Conservation (phyloP, 768 basidiomycete genomes). For the Kwoniella dendrophila region DNA sequence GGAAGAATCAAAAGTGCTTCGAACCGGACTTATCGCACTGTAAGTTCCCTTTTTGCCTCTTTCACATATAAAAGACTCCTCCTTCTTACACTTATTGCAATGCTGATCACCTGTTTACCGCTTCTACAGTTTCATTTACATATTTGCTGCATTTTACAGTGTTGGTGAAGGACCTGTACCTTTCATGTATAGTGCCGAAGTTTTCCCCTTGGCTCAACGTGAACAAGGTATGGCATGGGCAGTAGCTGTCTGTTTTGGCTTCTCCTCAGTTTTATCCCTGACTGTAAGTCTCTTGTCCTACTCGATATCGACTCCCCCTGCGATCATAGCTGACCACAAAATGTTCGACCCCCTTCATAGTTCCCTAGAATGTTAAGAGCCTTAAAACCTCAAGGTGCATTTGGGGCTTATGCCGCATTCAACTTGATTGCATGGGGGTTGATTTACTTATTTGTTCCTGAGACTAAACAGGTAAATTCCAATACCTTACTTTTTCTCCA, state of each 20-base stretch:
- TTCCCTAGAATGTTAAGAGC: conserved; percentile 69
- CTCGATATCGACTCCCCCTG: too few species aligned
- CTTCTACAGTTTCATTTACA: conserved; percentile 14
- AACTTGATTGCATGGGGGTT: conserved; percentile 23
- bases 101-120: conserved; percentile 52
- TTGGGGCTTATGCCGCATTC: conserved; percentile 63
- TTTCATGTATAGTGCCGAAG: conserved; percentile 59
- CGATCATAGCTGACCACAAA: conserved; percentile 26
- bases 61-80: not conserved
- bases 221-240: conserved; percentile 78
- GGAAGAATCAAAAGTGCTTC: conserved; percentile 55
- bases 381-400: conserved; percentile 71
- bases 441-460: conserved; percentile 14
- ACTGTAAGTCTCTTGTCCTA: conserved; percentile 1
- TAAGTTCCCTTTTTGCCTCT: not conserved
- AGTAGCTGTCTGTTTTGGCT: conserved; percentile 58
- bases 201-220: conserved; percentile 79
- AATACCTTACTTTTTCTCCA: not conserved
- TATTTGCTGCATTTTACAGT: conserved; percentile 10
- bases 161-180: conserved; percentile 77
- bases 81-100: not conserved
- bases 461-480: not conserved
- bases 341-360: conserved; percentile 14
- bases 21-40: conserved; percentile 57
- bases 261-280: conserved; percentile 6